These are phyloP conservation scores for Letharia lupina DNA, from an alignment of 495 filamentous ascomycete genomes.

Conservation along the genomic window DNA sequence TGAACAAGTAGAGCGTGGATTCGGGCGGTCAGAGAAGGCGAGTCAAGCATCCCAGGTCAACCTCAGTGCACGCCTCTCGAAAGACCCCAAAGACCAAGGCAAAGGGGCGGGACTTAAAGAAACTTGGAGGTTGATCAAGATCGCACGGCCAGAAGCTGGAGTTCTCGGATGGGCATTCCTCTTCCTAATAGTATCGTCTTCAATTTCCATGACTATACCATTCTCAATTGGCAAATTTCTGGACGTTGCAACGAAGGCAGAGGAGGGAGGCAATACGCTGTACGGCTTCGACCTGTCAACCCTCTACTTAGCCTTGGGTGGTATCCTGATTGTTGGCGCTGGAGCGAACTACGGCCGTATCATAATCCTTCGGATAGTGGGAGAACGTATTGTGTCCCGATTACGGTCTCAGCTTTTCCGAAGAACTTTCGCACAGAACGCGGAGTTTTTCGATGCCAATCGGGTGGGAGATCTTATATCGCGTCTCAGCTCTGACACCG, in stretches of 20 bases:
- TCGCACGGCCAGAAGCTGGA: conserved; percentile 75
- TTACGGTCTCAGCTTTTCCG: conserved; percentile 84
- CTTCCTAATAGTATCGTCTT: conserved; percentile 77
- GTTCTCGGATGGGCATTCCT: conserved; percentile 72
- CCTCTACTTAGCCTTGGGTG: conserved; percentile 68
- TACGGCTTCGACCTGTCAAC: conserved; percentile 67
- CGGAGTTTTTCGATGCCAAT: conserved; percentile 98
- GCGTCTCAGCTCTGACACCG: conserved; percentile 86
- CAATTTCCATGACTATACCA: conserved; percentile 88
- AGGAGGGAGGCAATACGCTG: conserved; percentile 35
- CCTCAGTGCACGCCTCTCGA: conserved; percentile 74
- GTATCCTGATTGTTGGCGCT: conserved; percentile 63
- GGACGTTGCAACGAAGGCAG: conserved; percentile 64
- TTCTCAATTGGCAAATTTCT: conserved; percentile 94
- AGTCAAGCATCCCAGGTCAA: conserved; percentile 84
- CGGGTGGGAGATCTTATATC: conserved; percentile 93
- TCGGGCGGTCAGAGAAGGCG: conserved; percentile 67
- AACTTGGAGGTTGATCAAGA: conserved; percentile 78
- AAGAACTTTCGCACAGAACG: conserved; percentile 85
- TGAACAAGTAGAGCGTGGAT: conserved; percentile 49
- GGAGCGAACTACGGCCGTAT: conserved; percentile 90
- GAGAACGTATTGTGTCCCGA: conserved; percentile 85
- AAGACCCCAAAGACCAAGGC: conserved; percentile 58
- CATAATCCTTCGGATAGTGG: conserved; percentile 87
- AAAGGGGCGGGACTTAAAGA: conserved; percentile 62